Percentiles rank a stretch among this genome's conserved stretches.
Conservation (phyloP, 495 filamentous ascomycete genomes). For the Xylaria acuta region DNA sequence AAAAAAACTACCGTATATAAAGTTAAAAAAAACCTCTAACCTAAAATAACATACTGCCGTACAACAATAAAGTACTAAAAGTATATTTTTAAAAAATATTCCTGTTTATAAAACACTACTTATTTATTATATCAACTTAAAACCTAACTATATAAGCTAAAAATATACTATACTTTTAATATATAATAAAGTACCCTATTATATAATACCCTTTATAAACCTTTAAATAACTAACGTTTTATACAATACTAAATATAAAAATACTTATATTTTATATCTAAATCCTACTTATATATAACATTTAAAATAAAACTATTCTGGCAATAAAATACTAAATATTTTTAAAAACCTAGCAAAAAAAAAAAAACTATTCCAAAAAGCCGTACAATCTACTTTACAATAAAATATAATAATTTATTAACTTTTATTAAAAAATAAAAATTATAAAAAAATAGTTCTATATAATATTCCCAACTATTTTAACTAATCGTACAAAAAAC, state of each 20-base stretch:
- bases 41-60: too few relatives aligned
- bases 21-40: too few relatives aligned
- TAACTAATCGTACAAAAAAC: not conserved
- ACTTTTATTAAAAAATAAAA: not conserved
- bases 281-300: not conserved
- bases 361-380: too few relatives aligned
- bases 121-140: not conserved
- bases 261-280: not conserved
- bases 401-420: not conserved
- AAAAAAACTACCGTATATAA: too few relatives aligned
- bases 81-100: not conserved
- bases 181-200: too few relatives aligned
- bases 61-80: not conserved
- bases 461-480: not conserved
- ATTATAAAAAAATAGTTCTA: not conserved
- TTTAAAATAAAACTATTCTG: not conserved
- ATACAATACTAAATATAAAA: not conserved
- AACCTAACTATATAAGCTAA: too few relatives aligned
- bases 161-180: too few relatives aligned
- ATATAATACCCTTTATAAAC: too few relatives aligned
- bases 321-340: not conserved
- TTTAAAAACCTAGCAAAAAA: too few relatives aligned
- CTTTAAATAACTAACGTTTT: not conserved
- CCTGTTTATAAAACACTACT: not conserved
- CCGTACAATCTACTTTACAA: not conserved